phyloP scores from a whole-genome alignment of 2,329 filamentous ascomycete species.

The Fusarium agapanthi region DNA sequence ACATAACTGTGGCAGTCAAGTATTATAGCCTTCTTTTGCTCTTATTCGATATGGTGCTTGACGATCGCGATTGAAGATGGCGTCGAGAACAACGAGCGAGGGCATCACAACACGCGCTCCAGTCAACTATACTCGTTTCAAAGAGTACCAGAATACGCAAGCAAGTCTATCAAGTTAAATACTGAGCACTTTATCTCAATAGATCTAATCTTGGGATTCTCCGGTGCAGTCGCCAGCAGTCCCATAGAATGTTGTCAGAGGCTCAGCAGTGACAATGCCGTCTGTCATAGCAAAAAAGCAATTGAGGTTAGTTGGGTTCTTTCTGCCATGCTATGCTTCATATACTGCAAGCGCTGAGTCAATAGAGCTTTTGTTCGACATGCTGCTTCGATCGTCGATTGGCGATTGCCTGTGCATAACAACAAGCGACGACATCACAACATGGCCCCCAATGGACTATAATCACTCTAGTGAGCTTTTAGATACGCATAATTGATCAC shows the following conservation, averaged over 20 bases:
- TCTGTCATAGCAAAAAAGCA: not conserved
- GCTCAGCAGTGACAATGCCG: not conserved
- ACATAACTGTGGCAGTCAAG: rapidly evolving
- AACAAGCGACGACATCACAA: not conserved
- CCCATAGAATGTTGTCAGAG: too few relatives aligned
- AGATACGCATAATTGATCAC: rapidly evolving
- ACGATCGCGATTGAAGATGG: not conserved
- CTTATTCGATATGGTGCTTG: not conserved
- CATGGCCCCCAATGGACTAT: rapidly evolving
- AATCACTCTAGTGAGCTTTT: rapidly evolving
- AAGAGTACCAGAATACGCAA: rapidly evolving
- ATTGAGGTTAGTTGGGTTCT: not conserved
- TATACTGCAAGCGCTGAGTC: rapidly evolving
- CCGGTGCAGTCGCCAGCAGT: not conserved
- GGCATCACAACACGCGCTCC: not conserved
- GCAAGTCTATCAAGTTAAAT: rapidly evolving
- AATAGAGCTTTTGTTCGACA: not conserved
- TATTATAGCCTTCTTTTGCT: not conserved
- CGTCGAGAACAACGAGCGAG: not conserved
- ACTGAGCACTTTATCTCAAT: rapidly evolving
- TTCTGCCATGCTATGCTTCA: rapidly evolving
- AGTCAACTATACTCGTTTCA: rapidly evolving
- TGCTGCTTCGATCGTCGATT: not conserved
- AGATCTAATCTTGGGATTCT: not conserved
- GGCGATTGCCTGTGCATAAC: not conserved